Conservation (phyloP, 495 filamentous ascomycete species). For the Hypoxylon intermedium region DNA sequence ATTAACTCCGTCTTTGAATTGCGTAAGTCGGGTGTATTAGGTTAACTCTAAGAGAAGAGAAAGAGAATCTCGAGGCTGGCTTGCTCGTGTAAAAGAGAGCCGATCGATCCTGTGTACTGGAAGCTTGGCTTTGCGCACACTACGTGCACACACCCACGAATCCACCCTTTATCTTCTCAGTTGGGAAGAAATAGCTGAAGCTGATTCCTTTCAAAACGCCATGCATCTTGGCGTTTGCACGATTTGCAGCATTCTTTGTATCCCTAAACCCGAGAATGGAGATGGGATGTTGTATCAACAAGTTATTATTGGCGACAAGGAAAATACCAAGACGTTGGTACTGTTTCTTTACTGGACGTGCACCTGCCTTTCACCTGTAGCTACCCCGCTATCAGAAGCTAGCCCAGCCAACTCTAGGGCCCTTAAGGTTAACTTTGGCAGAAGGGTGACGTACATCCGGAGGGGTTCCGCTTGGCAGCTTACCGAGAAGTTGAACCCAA, state of each 20-base stretch:
- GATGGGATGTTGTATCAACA: conserved; percentile 16
- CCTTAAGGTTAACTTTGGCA: neutral
- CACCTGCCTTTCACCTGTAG: conserved; percentile 2
- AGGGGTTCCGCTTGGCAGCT: conserved; percentile 18
- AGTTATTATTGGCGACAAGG: conserved; percentile 5
- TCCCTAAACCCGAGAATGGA: conserved; percentile 14
- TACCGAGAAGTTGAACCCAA: conserved; percentile 2
- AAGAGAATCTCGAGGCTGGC: conserved; percentile 4
- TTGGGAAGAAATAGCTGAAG: neutral
- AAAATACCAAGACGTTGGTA: conserved; percentile 15
- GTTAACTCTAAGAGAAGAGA: neutral
- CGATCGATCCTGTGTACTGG: conserved; percentile 1
- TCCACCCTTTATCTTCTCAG: conserved; percentile 2
- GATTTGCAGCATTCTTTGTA: conserved; percentile 1
- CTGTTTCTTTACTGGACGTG: conserved; percentile 4
- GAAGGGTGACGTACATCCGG: conserved; percentile 22
- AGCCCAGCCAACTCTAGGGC: neutral
- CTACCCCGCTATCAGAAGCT: conserved; percentile 16
- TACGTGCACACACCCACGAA: conserved; percentile 1
- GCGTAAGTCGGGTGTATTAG: conserved; percentile 12
- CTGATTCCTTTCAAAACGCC: conserved; percentile 13
- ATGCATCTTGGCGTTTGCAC: conserved; percentile 26
- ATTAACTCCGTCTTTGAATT: neutral
- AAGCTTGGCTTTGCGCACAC: conserved; percentile 25
- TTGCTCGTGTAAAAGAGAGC: conserved; percentile 12